These are phyloP conservation scores for Astrephomene gubernaculifera DNA, from an alignment of 139 green algal species.

Conservation along the genomic window DNA sequence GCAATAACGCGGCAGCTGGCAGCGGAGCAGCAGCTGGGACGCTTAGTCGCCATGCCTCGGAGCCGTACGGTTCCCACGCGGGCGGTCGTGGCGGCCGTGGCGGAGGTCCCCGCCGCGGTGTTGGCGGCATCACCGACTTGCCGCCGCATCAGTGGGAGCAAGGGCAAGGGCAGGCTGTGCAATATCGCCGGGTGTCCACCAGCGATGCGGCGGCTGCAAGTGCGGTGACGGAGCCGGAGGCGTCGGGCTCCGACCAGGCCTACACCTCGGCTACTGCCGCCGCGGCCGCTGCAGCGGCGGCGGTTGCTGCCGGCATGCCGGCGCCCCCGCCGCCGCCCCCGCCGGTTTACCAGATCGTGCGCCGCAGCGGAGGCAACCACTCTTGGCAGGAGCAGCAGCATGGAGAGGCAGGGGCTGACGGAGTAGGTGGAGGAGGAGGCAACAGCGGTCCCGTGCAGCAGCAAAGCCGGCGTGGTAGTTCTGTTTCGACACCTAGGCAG, in stretches of 20 bases:
- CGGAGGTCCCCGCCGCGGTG: too few relatives aligned
- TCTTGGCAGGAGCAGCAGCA: too few relatives aligned
- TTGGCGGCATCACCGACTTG: too few relatives aligned
- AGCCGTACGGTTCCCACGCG: background rate
- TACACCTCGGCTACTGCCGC: background rate
- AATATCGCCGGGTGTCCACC: too few relatives aligned
- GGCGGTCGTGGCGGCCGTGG: background rate
- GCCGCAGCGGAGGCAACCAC: background rate
- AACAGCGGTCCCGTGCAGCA: background rate
- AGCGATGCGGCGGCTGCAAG: too few relatives aligned
- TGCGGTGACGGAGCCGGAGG: too few relatives aligned
- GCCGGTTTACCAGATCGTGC: background rate
- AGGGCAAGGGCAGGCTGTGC: too few relatives aligned
- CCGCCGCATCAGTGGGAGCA: too few relatives aligned
- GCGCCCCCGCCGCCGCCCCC: conserved; percentile 19
- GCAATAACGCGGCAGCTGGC: background rate
- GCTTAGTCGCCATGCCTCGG: background rate
- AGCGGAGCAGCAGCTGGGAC: background rate
- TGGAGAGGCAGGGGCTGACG: too few relatives aligned
- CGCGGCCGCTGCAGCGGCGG: conserved; percentile 9
- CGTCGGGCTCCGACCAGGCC: background rate
- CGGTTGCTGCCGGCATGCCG: background rate
- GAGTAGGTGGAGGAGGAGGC: background rate
- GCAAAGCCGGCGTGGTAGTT: too few relatives aligned
- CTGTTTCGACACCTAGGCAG: too few relatives aligned